Evolutionary conservation across 768 basidiomycete species (phyloP).

Genomic region (Hygrocybe coccinea): DNA sequence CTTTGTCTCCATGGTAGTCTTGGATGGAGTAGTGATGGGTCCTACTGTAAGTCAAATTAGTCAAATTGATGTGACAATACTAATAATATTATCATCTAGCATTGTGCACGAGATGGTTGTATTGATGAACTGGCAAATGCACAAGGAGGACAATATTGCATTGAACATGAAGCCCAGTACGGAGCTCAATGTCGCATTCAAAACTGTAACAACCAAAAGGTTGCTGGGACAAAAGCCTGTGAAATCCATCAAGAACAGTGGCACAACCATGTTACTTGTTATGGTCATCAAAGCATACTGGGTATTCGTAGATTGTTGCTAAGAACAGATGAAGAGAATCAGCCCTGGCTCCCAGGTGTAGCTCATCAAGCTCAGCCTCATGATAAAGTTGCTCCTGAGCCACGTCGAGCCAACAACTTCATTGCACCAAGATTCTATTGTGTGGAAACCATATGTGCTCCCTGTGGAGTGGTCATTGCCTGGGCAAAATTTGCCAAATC

Average conservation of each 20-base stretch:
- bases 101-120: slow-evolving; percentile 12
- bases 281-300: neutral
- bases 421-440: slow-evolving; percentile 7
- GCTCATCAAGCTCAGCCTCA: neutral
- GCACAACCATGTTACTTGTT: neutral
- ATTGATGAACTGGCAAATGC: slow-evolving; percentile 4
- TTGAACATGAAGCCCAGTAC: slow-evolving; percentile 1
- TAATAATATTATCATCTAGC: neutral
- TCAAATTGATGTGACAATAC: neutral
- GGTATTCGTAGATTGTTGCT: neutral
- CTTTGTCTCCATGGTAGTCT: slow-evolving; percentile 7
- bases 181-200: slow-evolving; percentile 5
- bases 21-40: slow-evolving; percentile 15
- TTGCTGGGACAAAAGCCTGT: slow-evolving; percentile 3
- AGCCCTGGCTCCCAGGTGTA: neutral
- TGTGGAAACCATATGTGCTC: slow-evolving; percentile 9
- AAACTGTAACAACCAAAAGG: neutral
- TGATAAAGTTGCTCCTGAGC: slow-evolving; percentile 13
- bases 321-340: neutral
- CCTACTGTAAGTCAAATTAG: neutral
- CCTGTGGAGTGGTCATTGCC: slow-evolving; percentile 12
- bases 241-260: slow-evolving; percentile 4
- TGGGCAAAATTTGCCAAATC: slow-evolving; percentile 23
- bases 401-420: slow-evolving; percentile 10
- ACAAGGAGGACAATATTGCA: neutral